Conservation (phyloP, 768 basidiomycete genomes). For the Galerina marginata region DNA sequence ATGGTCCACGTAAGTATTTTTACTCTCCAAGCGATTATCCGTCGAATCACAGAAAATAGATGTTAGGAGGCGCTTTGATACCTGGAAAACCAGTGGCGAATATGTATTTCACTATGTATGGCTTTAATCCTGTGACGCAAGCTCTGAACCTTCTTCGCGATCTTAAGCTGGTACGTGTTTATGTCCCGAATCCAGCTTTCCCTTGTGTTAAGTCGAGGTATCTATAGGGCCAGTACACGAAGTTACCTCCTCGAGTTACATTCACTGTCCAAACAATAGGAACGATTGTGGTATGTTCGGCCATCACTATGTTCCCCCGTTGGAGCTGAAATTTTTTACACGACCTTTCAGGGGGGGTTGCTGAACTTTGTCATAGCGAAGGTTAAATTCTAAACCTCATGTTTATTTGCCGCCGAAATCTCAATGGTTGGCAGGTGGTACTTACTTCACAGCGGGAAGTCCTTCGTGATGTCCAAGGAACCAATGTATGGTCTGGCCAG, state of each 20-base stretch:
- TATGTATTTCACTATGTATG: conserved; percentile 49
- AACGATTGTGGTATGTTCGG: conserved; percentile 48
- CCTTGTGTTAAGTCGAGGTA: too few species aligned
- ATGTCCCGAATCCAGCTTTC: too few species aligned
- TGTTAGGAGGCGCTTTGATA: conserved; percentile 51
- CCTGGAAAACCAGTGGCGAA: conserved; percentile 55
- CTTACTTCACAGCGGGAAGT: conserved; percentile 41
- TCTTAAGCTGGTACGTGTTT: conserved; percentile 49
- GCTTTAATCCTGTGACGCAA: conserved; percentile 51
- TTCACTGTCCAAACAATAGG: conserved; percentile 60
- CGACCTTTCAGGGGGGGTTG: conserved; percentile 43
- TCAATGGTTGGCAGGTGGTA: conserved; percentile 21
- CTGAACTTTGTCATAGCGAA: conserved; percentile 60
- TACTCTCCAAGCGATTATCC: background rate
- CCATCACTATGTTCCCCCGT: too few species aligned
- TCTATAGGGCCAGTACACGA: conserved; percentile 45
- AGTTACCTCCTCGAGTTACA: conserved; percentile 64
- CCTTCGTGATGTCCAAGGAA: conserved; percentile 50
- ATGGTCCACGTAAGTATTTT: conserved; percentile 36
- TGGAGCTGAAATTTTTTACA: background rate
- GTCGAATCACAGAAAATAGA: conserved; percentile 30
- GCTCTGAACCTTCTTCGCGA: conserved; percentile 56
- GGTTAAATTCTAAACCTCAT: conserved; percentile 27
- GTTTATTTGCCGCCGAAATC: background rate
- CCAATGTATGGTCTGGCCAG: conserved; percentile 62